Evolutionary conservation across 108 stramenopile species (phyloP).

Genomic region (Aureococcus anophagefferens): DNA sequence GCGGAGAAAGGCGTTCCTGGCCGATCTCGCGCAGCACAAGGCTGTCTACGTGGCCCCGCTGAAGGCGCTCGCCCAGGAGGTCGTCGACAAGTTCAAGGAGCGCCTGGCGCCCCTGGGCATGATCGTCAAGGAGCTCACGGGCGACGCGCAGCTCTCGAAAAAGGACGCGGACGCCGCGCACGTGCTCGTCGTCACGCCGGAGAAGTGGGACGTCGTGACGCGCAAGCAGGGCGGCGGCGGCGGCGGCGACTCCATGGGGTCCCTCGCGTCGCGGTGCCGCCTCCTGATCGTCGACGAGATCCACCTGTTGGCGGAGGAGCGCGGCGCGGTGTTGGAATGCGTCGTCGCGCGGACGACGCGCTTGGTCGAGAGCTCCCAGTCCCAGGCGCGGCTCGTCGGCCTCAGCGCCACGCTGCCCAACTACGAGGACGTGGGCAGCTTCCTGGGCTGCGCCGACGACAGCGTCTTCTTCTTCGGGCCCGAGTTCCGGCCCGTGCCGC

Average conservation of each 20-base stretch:
- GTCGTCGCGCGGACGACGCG: conserved; percentile 91
- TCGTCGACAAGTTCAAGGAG: conserved; percentile 87
- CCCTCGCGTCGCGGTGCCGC: conserved; percentile 77
- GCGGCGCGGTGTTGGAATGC: conserved; percentile 96
- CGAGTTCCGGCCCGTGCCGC: conserved; percentile 92
- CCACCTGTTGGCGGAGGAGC: conserved; percentile 88
- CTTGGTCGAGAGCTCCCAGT: conserved; percentile 82
- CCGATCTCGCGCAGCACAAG: conserved; percentile 15
- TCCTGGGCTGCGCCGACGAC: conserved; percentile 51
- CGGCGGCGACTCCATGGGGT: conserved; percentile 21
- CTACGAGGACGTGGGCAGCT: conserved; percentile 79
- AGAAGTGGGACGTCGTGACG: conserved; percentile 80
- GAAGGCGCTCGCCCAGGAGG: conserved; percentile 99
- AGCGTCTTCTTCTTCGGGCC: conserved; percentile 85
- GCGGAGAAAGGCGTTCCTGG: not conserved
- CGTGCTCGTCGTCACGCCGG: conserved; percentile 85
- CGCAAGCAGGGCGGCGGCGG: conserved; percentile 43
- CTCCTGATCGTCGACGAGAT: conserved; percentile 98
- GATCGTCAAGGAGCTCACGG: conserved; percentile 88
- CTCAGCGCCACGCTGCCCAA: conserved; percentile 96
- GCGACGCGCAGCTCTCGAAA: conserved; percentile 94
- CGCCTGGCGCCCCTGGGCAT: conserved; percentile 63
- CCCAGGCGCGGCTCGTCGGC: conserved; percentile 84
- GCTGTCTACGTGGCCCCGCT: conserved; percentile 98
- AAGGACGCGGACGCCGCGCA: conserved; percentile 80